Conservation (phyloP, 495 filamentous ascomycete species). For the Diplogelasinospora grovesii region DNA sequence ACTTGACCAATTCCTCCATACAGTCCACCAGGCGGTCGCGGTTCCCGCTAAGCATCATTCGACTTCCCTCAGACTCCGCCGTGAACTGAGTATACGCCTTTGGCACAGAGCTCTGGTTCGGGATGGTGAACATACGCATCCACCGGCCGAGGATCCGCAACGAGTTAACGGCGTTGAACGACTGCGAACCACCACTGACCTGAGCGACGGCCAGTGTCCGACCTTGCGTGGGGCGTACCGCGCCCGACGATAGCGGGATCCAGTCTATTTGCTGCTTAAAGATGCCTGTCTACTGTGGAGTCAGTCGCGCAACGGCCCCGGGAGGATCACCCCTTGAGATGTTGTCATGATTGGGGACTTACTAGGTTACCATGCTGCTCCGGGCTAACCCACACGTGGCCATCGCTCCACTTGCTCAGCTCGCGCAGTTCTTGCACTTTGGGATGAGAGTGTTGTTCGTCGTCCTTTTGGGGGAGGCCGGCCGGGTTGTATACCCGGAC, state of each 20-base stretch:
- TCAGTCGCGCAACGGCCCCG: no score
- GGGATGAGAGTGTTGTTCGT: slow-evolving; percentile 47
- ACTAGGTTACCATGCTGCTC: slow-evolving; percentile 69
- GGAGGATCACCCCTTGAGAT: no score
- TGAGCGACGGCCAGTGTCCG: slow-evolving; percentile 60
- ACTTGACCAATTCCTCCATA: slow-evolving; percentile 75
- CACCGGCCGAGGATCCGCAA: slow-evolving; percentile 63
- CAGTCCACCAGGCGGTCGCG: slow-evolving; percentile 65
- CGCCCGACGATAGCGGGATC: slow-evolving; percentile 58
- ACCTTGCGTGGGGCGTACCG: slow-evolving; percentile 63
- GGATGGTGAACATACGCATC: slow-evolving; percentile 75
- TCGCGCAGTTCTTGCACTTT: slow-evolving; percentile 62
- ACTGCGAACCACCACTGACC: slow-evolving; percentile 62
- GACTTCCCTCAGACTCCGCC: slow-evolving; percentile 36
- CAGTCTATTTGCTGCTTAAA: slow-evolving; percentile 77
- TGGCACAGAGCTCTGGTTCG: slow-evolving; percentile 63
- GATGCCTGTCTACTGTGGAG: slow-evolving; percentile 47
- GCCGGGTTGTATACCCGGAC: slow-evolving; percentile 59
- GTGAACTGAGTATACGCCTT: slow-evolving; percentile 59
- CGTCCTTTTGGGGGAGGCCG: slow-evolving; percentile 58
- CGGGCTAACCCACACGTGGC: slow-evolving; percentile 61
- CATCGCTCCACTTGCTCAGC: slow-evolving; percentile 61
- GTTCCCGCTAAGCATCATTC: slow-evolving; percentile 56
- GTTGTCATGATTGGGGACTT: slow-evolving; percentile 11
- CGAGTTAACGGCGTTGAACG: slow-evolving; percentile 69